A percentile compares a stretch with the other conserved stretches of the same genome.
Conservation (phyloP, 306 rosid species). For the Pachyrhizus erosus region DNA sequence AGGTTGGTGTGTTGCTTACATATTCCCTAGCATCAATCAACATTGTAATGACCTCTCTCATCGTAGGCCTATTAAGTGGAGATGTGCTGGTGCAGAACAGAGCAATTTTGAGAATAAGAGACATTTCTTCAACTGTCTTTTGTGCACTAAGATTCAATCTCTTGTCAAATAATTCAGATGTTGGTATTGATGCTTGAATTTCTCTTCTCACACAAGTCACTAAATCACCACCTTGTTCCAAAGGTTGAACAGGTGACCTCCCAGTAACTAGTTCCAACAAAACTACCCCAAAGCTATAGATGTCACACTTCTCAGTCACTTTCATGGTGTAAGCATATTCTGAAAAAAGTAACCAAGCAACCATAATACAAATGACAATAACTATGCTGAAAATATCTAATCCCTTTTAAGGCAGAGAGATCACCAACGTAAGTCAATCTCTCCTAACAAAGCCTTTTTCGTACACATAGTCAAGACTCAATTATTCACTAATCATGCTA, state of each 20-base stretch:
- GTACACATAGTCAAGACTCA: neutral
- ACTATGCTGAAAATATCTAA: neutral
- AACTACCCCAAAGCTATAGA: conserved; percentile 85
- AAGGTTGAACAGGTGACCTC: conserved; percentile 76
- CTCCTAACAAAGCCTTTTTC: neutral
- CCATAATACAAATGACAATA: conserved; percentile 3
- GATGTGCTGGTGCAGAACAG: conserved; percentile 76
- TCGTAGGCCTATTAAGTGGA: conserved; percentile 83
- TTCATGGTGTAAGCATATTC: conserved; percentile 89
- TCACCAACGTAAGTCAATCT: neutral
- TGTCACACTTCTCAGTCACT: conserved; percentile 85
- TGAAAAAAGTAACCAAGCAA: conserved; percentile 49
- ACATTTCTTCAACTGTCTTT: conserved; percentile 67
- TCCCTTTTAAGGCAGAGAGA: no score
- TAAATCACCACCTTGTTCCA: conserved; percentile 82
- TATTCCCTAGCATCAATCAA: conserved; percentile 71
- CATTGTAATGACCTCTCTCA: conserved; percentile 87
- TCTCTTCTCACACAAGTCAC: conserved; percentile 73
- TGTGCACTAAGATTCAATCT: conserved; percentile 56
- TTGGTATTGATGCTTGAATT: conserved; percentile 52
- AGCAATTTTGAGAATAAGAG: conserved; percentile 77
- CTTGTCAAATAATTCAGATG: conserved; percentile 65
- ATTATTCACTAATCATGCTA: neutral
- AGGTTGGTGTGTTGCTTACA: conserved; percentile 56
- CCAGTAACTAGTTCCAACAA: conserved; percentile 75